Conservation (phyloP, 169 alveolate genomes). For the Amoebophrya sp. region DNA sequence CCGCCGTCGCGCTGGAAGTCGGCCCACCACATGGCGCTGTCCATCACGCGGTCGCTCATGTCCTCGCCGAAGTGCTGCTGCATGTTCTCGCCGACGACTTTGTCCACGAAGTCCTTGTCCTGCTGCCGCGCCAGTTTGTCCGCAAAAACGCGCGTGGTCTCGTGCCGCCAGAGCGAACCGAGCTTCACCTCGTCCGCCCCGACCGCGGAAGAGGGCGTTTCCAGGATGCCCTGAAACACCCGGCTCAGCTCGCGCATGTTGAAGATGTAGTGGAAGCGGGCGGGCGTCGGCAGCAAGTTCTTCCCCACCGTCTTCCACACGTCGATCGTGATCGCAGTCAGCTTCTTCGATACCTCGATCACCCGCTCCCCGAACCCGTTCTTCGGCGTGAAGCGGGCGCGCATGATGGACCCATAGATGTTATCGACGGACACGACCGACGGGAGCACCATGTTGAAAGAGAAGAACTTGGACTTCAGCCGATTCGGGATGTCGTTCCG, state of each 20-base stretch:
- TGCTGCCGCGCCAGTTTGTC: conserved; percentile 84
- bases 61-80: conserved; percentile 45
- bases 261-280: conserved; percentile 92
- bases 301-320: conserved; percentile 65
- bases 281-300: conserved; percentile 68
- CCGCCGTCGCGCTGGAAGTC: conserved; percentile 37
- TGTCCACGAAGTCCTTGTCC: conserved; percentile 72
- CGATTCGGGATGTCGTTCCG: conserved; percentile 94
- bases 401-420: conserved; percentile 87
- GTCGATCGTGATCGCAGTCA: conserved; percentile 81
- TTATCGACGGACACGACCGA: conserved; percentile 84
- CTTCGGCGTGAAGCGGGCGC: conserved; percentile 79
- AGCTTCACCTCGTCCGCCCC: conserved; percentile 50
- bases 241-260: conserved; percentile 93
- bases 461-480: conserved; percentile 78
- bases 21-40: background rate
- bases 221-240: conserved; percentile 74
- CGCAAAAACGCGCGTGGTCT: conserved; percentile 88
- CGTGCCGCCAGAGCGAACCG: conserved; percentile 92
- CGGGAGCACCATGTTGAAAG: conserved; percentile 89
- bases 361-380: conserved; percentile 65
- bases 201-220: conserved; percentile 38
- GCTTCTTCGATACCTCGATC: conserved; percentile 65
- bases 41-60: background rate
- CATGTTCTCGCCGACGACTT: conserved; percentile 39